Base-by-base conservation (phyloP, 2,329 filamentous ascomycete genomes). In the Bipolaris gigantea region DNA sequence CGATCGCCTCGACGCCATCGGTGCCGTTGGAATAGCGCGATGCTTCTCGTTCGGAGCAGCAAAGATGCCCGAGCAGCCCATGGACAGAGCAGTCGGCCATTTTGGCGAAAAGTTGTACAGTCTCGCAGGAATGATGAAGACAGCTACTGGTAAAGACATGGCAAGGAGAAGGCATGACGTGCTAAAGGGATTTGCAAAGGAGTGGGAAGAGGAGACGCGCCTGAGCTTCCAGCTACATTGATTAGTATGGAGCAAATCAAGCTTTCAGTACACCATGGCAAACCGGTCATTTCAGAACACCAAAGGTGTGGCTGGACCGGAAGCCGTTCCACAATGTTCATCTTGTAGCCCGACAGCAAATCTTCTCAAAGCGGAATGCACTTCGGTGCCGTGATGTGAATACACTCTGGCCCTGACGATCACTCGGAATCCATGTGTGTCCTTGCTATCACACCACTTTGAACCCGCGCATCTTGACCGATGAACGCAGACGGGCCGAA, bases 1-100 rank as follows among this genome's bases (percentile, higher is more conserved):
- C 4, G 93, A 97, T 77, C 82, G 92, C 6, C 79, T 97, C n/a
- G 93, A 97, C 75, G 89, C 92, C 4, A 86, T 97, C 45, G 93
- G 92, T 1, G 90, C 89, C 0, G 84, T 97, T 27, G 93, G 93
- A 0, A 87, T 96, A 52, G 92, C 85, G 2, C 80, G 93, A 39
- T 85, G 84, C 36, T 92, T 94, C 71, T 86, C 88, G 0, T 97
- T 86, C 71, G 85, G 88, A 0, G 92, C 88, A 0, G 71, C 70
- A 7, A 73, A 68, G 48, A 59, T 61, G 27, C 59, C 60, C 0
- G 65, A 58, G 1, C 45, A 63, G 46, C 59, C 65, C 1, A 67
- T 73, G 68, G 49, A 61, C 6, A 50, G 56, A 7, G 64, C 70
- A 1, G 62, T 75, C n/a, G 64, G 66, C 13, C 73, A 75, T 53